phyloP scores from a whole-genome alignment of 306 rosid genomes.

The Myrica gale region DNA sequence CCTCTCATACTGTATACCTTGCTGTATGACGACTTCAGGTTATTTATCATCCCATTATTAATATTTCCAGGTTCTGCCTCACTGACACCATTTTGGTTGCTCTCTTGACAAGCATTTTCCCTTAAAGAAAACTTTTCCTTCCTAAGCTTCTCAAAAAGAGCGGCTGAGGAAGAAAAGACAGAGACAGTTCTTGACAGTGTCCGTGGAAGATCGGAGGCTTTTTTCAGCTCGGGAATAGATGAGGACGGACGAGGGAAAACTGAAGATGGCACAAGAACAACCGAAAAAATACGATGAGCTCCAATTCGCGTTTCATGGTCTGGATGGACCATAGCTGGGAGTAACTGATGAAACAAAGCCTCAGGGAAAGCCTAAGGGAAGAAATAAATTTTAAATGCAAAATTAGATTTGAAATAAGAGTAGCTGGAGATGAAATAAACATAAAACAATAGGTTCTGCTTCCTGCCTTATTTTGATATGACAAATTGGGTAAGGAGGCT shows the following conservation, averaged over 20 bases:
- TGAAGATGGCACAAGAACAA: slow-evolving; percentile 81
- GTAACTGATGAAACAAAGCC: slow-evolving; percentile 88
- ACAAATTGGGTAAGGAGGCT: slow-evolving; percentile 68
- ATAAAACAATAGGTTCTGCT: slow-evolving; percentile 23
- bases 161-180: slow-evolving; percentile 89
- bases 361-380: slow-evolving; percentile 82
- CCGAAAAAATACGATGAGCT: slow-evolving; percentile 84
- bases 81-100: slow-evolving; percentile 28
- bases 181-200: slow-evolving; percentile 85
- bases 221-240: slow-evolving; percentile 39
- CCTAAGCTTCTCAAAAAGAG: slow-evolving; percentile 77
- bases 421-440: slow-evolving; percentile 22
- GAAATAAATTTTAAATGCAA: slow-evolving; percentile 28
- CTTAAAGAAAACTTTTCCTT: slow-evolving; percentile 54
- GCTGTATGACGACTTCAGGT: slow-evolving; percentile 53
- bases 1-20: slow-evolving; percentile 47
- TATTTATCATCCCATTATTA: slow-evolving; percentile 46
- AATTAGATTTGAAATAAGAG: slow-evolving; percentile 29
- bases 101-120: slow-evolving; percentile 42
- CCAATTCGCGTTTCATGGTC: slow-evolving; percentile 86
- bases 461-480: slow-evolving; percentile 82
- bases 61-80: slow-evolving; percentile 41
- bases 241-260: slow-evolving; percentile 47
- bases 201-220: slow-evolving; percentile 54
- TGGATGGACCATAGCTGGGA: slow-evolving; percentile 84